Percentiles rank a stretch among this genome's conserved stretches.
Evolutionary conservation across 495 filamentous ascomycete genomes (phyloP).

Genomic region (Daldinia loculata): DNA sequence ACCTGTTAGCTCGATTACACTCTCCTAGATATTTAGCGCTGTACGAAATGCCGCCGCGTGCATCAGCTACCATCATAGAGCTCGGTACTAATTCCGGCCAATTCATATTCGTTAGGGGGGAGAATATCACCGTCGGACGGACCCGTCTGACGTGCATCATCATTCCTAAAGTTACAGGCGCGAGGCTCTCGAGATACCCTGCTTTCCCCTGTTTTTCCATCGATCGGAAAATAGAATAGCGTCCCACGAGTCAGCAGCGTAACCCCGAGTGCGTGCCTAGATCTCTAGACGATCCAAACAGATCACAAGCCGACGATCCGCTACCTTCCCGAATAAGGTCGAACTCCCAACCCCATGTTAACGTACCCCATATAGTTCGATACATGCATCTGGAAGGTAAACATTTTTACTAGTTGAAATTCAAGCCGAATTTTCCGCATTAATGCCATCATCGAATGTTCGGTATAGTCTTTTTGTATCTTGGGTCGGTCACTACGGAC

Average conservation of each 20-base stretch:
- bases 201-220: constrained; percentile 2
- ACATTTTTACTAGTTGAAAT: neutral
- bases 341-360: constrained; percentile 1
- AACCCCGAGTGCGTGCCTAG: constrained; percentile 15
- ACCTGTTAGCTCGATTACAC: neutral
- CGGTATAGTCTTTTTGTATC: neutral
- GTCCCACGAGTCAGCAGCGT: constrained; percentile 28
- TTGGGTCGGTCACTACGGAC: neutral
- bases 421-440: neutral
- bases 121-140: constrained; percentile 9
- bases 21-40: neutral
- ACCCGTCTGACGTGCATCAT: constrained; percentile 13
- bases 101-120: constrained; percentile 4
- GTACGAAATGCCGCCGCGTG: neutral
- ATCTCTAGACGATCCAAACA: constrained; percentile 17
- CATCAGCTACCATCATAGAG: neutral
- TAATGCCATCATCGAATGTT: constrained; percentile 8
- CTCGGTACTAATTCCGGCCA: neutral
- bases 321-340: constrained; percentile 39
- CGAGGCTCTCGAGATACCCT: constrained; percentile 8
- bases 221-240: constrained; percentile 36
- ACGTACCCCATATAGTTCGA: constrained; percentile 3
- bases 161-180: constrained; percentile 17
- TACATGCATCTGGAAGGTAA: neutral
- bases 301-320: constrained; percentile 21